Evolutionary conservation across 257 asterid genomes (phyloP).

Genomic region (Linaria vulgaris): DNA sequence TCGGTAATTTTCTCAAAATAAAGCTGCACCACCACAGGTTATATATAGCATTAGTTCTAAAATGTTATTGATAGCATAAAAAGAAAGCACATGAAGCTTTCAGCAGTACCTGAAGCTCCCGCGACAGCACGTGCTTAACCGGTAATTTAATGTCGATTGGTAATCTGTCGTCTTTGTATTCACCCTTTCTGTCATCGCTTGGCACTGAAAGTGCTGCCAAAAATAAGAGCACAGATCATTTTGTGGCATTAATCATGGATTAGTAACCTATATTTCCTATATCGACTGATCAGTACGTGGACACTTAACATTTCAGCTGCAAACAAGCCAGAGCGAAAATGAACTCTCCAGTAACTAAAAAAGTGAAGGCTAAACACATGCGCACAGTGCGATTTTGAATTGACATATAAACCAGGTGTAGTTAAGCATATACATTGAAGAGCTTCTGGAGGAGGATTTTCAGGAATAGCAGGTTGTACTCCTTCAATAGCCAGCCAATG

Average conservation of each 20-base stretch:
- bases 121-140: conserved; percentile 88
- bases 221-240: conserved; percentile 24
- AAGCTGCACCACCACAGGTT: conserved; percentile 55
- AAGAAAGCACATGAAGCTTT: conserved; percentile 19
- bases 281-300: too few relatives aligned
- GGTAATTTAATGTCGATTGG: conserved; percentile 87
- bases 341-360: background rate
- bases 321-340: background rate
- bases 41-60: conserved; percentile 3
- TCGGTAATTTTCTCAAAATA: conserved; percentile 96
- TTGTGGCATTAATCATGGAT: conserved; percentile 11
- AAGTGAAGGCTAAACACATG: background rate
- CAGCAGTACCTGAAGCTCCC: conserved; percentile 87
- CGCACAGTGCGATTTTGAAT: background rate
- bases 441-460: conserved; percentile 91
- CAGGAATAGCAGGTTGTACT: conserved; percentile 95
- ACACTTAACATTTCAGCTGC: background rate
- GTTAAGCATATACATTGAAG: conserved; percentile 40
- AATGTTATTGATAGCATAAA: conserved; percentile 24
- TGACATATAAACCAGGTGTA: conserved; percentile 14
- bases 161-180: conserved; percentile 78
- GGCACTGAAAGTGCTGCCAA: conserved; percentile 58
- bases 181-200: conserved; percentile 70
- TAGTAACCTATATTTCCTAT: too few relatives aligned
- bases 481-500: conserved; percentile 99